Evolutionary conservation across 768 basidiomycete genomes (phyloP), one percentile per base, ranked within the genome.

Genomic region (Tricholoma saponaceum): DNA sequence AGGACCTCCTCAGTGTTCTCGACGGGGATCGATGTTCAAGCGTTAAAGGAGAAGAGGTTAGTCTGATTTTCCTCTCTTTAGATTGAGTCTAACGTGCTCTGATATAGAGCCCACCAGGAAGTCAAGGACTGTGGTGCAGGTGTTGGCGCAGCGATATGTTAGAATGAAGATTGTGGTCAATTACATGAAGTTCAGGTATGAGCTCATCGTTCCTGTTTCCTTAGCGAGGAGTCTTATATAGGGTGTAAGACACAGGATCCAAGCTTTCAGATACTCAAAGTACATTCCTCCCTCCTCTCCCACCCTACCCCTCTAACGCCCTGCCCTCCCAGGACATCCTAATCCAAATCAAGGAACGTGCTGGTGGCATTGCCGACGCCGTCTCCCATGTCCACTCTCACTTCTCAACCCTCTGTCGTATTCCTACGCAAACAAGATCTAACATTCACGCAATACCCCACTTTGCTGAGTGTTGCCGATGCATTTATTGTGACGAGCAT

Each of bases 131-230:
- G 93, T n/a, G 91, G 86, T 92, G 3, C 78, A 83, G 35, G 79
- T 85, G 2, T 75, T 95, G n/a, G 81, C 79, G 39, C 89, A 92
- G 70, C 84, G 92, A 0, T 95, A 95, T 65, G 79, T 82, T 0
- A 92, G 90, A 1, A 88, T 91, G 83, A 91, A 90, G 73, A 78
- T 94, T 64, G 82, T 95, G 51, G 92, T 95, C 0, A 95, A 71
- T 79, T 95, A 26, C 93, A 95, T 66, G 90, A 89, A 65, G 80
- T 94, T 56, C 90, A 91, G 74, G 83, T 80, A 30, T 20, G 69
- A 58, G 1, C 20, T 35, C n/a, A 20, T 52, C 2, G 26, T 22
- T 5, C 8, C 32, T 25, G 33, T 52, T 26, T 33, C 7, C 5
- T 28, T 3, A 35, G 22, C 18, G 43, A 5, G 51, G 14, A 39